Conservation (phyloP, 805 yeast genomes). For the Torulaspora microellipsoides region DNA sequence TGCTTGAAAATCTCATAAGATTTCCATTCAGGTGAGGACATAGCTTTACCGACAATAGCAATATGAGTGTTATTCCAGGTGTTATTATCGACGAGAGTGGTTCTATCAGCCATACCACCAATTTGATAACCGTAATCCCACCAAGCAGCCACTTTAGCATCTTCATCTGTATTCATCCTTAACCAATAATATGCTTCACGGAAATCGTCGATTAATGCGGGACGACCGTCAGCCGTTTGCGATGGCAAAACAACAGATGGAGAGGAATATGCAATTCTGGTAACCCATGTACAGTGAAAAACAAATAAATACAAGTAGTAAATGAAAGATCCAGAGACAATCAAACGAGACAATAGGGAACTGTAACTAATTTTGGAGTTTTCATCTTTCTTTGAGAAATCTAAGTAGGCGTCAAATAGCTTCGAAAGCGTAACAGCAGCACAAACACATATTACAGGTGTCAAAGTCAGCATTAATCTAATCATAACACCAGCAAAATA, state of each 20-base stretch:
- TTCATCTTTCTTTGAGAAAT: constrained; percentile 40
- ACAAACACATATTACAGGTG: constrained; percentile 92
- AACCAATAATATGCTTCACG: constrained; percentile 99
- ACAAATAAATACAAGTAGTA: constrained; percentile 79
- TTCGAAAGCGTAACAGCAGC: constrained; percentile 87
- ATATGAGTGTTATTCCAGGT: constrained; percentile 99
- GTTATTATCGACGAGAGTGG: constrained; percentile 96
- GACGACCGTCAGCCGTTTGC: constrained; percentile 74
- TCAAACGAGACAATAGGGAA: constrained; percentile 48
- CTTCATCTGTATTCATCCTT: constrained; percentile 95
- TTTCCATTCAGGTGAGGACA: constrained; percentile 84
- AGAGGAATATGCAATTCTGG: constrained; percentile 90
- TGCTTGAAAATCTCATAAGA: constrained; percentile 83
- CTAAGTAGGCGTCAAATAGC: constrained; percentile 75
- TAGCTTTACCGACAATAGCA: constrained; percentile 98
- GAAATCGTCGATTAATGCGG: constrained; percentile 85
- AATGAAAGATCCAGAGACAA: constrained; percentile 63
- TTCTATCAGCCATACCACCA: constrained; percentile 99
- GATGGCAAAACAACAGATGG: constrained; percentile 96
- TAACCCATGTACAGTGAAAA: constrained; percentile 95
- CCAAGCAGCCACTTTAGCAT: constrained; percentile 96
- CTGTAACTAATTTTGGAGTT: constrained; percentile 24
- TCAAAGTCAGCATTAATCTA: constrained; percentile 91
- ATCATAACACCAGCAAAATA: constrained; percentile 99
- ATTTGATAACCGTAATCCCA: constrained; percentile 99